Conservation (phyloP, 2,329 filamentous ascomycete genomes). For the Xylaria sp. region DNA sequence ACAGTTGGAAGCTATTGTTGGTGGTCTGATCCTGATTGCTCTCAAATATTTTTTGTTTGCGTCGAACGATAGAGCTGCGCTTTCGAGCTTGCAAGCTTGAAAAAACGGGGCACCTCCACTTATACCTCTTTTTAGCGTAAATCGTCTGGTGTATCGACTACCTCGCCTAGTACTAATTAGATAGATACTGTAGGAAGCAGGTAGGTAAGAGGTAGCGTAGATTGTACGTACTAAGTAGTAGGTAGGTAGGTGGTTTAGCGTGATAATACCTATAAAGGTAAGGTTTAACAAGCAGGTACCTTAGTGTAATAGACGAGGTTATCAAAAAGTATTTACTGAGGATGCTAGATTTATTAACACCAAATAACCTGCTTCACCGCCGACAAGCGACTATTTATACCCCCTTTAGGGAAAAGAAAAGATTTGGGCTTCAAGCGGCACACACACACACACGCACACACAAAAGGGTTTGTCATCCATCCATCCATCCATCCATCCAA, state of each 20-base stretch:
- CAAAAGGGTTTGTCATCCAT: neutral
- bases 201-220: no score
- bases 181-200: neutral
- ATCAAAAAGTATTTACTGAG: neutral
- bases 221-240: no score
- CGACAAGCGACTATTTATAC: conserved; percentile 24
- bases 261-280: no score
- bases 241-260: no score
- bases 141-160: neutral
- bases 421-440: conserved; percentile 10
- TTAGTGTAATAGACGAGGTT: no score
- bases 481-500: neutral
- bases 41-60: conserved; percentile 26
- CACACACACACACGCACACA: neutral
- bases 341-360: neutral
- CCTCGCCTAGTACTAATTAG: neutral
- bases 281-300: no score
- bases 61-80: conserved; percentile 32
- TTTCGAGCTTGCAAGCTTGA: conserved; percentile 12
- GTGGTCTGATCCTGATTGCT: conserved; percentile 29
- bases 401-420: conserved; percentile 5
- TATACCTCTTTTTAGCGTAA: conserved; percentile 21
- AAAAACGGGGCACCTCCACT: conserved; percentile 35
- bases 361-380: neutral
- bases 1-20: neutral